A percentile compares a stretch with the other conserved stretches of the same genome.
Evolutionary conservation across 208 protist genomes (phyloP).

Genomic region (Acanthamoeba triangularis): DNA sequence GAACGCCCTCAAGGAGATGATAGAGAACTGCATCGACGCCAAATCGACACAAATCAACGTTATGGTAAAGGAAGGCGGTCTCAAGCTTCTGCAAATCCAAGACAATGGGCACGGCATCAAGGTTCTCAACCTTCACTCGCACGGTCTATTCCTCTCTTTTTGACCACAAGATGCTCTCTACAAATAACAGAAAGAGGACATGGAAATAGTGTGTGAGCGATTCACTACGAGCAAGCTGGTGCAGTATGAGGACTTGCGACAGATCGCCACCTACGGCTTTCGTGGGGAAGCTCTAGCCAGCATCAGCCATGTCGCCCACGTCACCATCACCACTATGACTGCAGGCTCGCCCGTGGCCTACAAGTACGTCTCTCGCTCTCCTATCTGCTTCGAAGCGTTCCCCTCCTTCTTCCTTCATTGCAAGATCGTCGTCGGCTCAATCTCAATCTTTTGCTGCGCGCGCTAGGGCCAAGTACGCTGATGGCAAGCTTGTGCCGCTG

Average conservation of each 20-base stretch:
- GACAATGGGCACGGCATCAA: constrained; percentile 98
- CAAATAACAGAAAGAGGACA: constrained; percentile 92
- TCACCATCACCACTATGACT: constrained; percentile 91
- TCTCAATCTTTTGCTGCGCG: background rate
- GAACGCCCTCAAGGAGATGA: constrained; percentile 98
- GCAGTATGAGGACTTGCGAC: constrained; percentile 91
- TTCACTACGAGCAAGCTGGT: constrained; percentile 94
- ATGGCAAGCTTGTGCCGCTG: constrained; percentile 87
- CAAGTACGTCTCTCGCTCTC: constrained; percentile 77
- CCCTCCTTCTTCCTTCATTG: constrained; percentile 74
- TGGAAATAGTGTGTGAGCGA: constrained; percentile 97
- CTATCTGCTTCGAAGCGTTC: background rate
- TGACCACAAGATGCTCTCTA: background rate
- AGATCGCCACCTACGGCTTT: constrained; percentile 97
- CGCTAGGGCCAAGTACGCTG: constrained; percentile 86
- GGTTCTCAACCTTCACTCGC: background rate
- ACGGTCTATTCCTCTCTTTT: background rate
- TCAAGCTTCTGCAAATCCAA: constrained; percentile 97
- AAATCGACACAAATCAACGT: constrained; percentile 95
- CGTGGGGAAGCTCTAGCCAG: constrained; percentile 94
- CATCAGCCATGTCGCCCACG: constrained; percentile 92
- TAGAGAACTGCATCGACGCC: constrained; percentile 99
- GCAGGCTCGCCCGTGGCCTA: constrained; percentile 87
- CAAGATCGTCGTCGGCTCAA: no score
- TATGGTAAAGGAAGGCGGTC: constrained; percentile 94